phyloP scores from a whole-genome alignment of 2,329 filamentous ascomycete species.

The Talaromyces piceae region DNA sequence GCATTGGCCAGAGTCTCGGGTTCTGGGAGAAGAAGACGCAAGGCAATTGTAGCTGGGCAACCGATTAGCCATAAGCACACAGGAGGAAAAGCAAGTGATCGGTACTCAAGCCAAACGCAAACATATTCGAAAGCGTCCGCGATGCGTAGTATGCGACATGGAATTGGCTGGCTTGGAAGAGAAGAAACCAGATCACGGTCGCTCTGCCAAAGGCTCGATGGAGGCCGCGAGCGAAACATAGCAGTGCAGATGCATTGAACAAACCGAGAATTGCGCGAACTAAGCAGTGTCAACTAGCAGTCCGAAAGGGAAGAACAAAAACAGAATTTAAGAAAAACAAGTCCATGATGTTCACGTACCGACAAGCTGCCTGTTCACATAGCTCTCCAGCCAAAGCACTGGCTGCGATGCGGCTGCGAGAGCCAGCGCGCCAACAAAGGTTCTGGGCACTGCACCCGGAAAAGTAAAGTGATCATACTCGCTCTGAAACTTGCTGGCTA shows the following conservation, averaged over 20 bases:
- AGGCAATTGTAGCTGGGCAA: conserved; percentile 29
- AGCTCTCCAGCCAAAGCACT: conserved; percentile 51
- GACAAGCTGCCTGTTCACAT: conserved; percentile 50
- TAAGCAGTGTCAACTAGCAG: conserved; percentile 23
- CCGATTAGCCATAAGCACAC: neutral
- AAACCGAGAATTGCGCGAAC: conserved; percentile 72
- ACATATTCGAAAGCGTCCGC: conserved; percentile 90
- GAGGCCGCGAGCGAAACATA: conserved; percentile 59
- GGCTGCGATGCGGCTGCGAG: conserved; percentile 68
- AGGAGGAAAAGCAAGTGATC: conserved; percentile 14
- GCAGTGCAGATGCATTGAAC: conserved; percentile 63
- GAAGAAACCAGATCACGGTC: conserved; percentile 68
- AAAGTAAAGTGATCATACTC: conserved; percentile 87
- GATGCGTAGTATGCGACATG: conserved; percentile 91
- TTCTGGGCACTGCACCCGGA: conserved; percentile 82
- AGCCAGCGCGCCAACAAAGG: conserved; percentile 74
- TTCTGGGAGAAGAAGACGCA: conserved; percentile 45
- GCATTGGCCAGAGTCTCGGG: conserved; percentile 14
- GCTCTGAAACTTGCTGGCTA: conserved; percentile 34
- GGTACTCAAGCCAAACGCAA: conserved; percentile 80
- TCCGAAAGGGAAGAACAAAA: too few species aligned
- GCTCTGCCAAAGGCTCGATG: conserved; percentile 59
- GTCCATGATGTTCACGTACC: too few species aligned
- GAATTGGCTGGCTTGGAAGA: conserved; percentile 78
- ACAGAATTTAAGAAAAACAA: too few species aligned